phyloP scores from a whole-genome alignment of 1,139 yeast genomes.

The Taphrina pruni region DNA sequence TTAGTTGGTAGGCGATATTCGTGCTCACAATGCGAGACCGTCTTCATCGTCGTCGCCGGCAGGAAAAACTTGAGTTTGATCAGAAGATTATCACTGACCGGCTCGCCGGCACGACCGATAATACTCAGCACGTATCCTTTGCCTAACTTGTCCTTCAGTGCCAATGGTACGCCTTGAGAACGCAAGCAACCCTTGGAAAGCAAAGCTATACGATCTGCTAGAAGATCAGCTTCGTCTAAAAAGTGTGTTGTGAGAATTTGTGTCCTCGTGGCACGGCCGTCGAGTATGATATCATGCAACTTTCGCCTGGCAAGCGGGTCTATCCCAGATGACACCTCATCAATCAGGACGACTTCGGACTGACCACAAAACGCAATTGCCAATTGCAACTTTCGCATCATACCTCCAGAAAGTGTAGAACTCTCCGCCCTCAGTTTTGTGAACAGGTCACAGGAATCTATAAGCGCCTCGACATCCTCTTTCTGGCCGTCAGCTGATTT shows the following conservation, averaged over 20 bases:
- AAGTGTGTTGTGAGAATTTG: slow-evolving; percentile 53
- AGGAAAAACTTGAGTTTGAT: not conserved
- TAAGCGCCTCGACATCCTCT: slow-evolving; percentile 45
- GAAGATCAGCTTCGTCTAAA: slow-evolving; percentile 53
- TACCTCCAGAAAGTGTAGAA: slow-evolving; percentile 77
- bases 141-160: slow-evolving; percentile 51
- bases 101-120: not conserved
- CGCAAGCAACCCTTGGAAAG: slow-evolving; percentile 51
- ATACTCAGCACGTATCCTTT: slow-evolving; percentile 49
- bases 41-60: slow-evolving; percentile 1
- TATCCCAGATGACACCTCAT: slow-evolving; percentile 54
- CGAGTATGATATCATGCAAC: slow-evolving; percentile 53
- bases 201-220: slow-evolving; percentile 52
- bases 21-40: slow-evolving; percentile 10
- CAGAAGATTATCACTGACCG: not conserved
- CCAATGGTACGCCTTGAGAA: slow-evolving; percentile 51
- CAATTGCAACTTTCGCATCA: slow-evolving; percentile 84
- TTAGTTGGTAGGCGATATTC: slow-evolving; percentile 19
- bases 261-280: slow-evolving; percentile 50
- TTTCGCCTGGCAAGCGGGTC: slow-evolving; percentile 53
- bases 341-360: slow-evolving; percentile 53
- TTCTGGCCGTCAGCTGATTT: slow-evolving; percentile 46
- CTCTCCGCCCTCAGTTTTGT: slow-evolving; percentile 48
- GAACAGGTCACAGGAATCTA: slow-evolving; percentile 51
- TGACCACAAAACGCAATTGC: slow-evolving; percentile 59